Base-by-base conservation (phyloP, 768 basidiomycete species). In the Gyrodon lividus region DNA sequence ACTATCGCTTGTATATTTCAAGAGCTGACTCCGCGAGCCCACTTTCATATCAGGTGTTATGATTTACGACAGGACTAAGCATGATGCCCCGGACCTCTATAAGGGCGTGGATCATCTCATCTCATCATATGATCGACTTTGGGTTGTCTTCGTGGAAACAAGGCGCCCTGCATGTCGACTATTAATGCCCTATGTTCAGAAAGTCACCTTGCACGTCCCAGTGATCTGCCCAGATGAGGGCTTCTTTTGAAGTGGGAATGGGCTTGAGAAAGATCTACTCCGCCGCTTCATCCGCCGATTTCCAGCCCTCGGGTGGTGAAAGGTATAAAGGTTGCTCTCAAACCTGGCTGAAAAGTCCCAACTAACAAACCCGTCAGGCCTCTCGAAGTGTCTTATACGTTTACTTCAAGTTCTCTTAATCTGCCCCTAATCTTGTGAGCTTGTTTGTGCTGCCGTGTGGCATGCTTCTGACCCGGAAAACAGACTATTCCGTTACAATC, bases 101-200 rank as follows among this genome's bases (percentile, higher is more conserved):
- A 49, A 43, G 41, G 61, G 41, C 44, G 47, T 44, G 53, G 49
- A 55, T 64, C 65, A 56, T 44, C 51, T 19, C 34, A 55, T 48
- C 48, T 46, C 51, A 59, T 66, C 57, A 53, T 51, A 55, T 61
- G 59, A 66, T 67, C 62, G 54, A 56, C 51, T 34, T 43, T 33
- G 31, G 24, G 26, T 48, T 45, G 45, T 43, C 46, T 53, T 50
- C 40, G 48, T 35, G 17, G 46, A 58, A 41, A 43, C 43, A 52
- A 49, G 43, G 39, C n/a, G 46, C 49, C 56, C 24, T 41, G 43
- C 41, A n/a, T 41, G 62, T 34, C 26, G 22, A 62, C 31, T 42
- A 39, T 46, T 41, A 43, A 34, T 59, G 33, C 22, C 24, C 50
- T 30, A 46, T 55, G 59, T 48, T 62, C 33, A 44, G 35, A 48